Evolutionary conservation across 257 asterid genomes (phyloP).

Genomic region (Henckelia pumila): DNA sequence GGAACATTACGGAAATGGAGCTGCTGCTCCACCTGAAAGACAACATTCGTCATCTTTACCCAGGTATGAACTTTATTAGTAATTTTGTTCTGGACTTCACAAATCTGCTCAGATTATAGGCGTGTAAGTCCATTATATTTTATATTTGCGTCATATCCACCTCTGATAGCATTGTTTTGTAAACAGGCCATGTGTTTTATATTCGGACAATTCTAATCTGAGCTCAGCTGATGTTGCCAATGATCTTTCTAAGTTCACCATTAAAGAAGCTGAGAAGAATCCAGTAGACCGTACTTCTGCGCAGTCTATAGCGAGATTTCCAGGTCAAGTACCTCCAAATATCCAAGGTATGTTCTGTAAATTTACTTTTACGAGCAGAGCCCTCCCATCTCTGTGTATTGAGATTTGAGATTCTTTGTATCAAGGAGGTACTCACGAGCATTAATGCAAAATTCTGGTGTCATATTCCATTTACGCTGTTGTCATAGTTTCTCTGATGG

Average conservation of each 20-base stretch:
- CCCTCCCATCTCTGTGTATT: background rate
- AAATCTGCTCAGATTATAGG: background rate
- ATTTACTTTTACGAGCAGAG: background rate
- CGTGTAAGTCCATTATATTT: background rate
- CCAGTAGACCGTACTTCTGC: slow-evolving; percentile 46
- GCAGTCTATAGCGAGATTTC: slow-evolving; percentile 63
- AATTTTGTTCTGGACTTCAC: background rate
- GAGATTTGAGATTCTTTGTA: background rate
- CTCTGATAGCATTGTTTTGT: slow-evolving; percentile 24
- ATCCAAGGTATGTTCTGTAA: slow-evolving; percentile 56
- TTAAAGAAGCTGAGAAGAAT: slow-evolving; percentile 67
- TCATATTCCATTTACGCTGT: background rate
- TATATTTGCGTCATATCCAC: background rate
- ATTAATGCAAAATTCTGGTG: background rate
- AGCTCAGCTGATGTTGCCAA: slow-evolving; percentile 49
- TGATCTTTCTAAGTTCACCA: slow-evolving; percentile 69
- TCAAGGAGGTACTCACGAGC: background rate
- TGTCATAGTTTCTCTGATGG: background rate
- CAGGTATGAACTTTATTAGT: slow-evolving; percentile 39
- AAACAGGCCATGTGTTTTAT: slow-evolving; percentile 68
- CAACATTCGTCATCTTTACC: slow-evolving; percentile 96
- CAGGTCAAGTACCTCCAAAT: slow-evolving; percentile 76
- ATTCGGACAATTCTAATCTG: slow-evolving; percentile 59
- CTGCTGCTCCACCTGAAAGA: slow-evolving; percentile 84
- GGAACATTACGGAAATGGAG: slow-evolving; percentile 81